A percentile compares a stretch with the other conserved stretches of the same genome.
Evolutionary conservation across 2,329 filamentous ascomycete genomes (phyloP).

Genomic region (Lachnellula hyalina): DNA sequence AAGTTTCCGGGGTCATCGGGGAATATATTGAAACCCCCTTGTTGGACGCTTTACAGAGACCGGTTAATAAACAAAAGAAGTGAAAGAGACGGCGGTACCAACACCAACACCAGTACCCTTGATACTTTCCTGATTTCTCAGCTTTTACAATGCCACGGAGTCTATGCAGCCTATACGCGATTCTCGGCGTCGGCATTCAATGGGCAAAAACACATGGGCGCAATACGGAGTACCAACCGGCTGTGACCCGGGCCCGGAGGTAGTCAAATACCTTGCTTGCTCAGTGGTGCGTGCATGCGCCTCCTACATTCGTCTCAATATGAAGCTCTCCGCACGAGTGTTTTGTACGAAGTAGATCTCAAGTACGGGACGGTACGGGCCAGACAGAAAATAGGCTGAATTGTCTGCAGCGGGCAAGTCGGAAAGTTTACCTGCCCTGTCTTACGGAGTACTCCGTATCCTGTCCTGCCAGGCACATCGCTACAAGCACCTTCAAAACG

Average conservation of each 20-base stretch:
- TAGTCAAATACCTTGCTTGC: too few species aligned
- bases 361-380: neutral
- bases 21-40: too few species aligned
- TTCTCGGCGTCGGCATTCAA: neutral
- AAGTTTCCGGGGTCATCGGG: too few species aligned
- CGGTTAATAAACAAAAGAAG: too few species aligned
- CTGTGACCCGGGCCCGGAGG: too few species aligned
- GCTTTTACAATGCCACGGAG: neutral
- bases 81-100: too few species aligned
- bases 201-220: neutral
- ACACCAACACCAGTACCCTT: neutral
- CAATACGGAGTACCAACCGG: too few species aligned
- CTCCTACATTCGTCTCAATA: too few species aligned
- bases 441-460: too few species aligned
- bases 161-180: neutral
- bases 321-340: too few species aligned
- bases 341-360: neutral
- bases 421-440: neutral
- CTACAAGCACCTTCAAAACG: neutral
- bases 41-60: too few species aligned
- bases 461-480: neutral
- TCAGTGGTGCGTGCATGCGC: too few species aligned
- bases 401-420: neutral
- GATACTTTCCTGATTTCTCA: neutral
- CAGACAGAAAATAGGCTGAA: constrained; percentile 1